phyloP scores from a whole-genome alignment of 805 yeast genomes.

The Candida berthetii region DNA sequence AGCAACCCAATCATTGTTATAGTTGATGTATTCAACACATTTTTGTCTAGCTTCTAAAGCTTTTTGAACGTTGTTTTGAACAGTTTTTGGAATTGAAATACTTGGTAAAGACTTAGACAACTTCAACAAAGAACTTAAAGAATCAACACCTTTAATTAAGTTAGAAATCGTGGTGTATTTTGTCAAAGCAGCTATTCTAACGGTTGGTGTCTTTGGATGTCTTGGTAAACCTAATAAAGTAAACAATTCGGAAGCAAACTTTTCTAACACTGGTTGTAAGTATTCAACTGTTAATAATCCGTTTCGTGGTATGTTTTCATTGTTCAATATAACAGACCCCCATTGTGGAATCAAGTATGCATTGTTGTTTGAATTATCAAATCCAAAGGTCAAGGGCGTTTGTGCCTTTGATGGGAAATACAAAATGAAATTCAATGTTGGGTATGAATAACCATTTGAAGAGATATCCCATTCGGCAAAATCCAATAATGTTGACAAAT shows the following conservation, averaged over 20 bases:
- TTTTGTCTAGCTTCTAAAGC: slow-evolving; percentile 36
- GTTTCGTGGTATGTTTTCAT: slow-evolving; percentile 19
- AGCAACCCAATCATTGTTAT: slow-evolving; percentile 27
- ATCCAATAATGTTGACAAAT: slow-evolving; percentile 73
- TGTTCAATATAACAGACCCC: slow-evolving; percentile 55
- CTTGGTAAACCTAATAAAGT: slow-evolving; percentile 65
- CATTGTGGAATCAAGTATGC: slow-evolving; percentile 77
- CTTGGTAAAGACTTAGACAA: slow-evolving; percentile 63
- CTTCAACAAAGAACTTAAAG: slow-evolving; percentile 65
- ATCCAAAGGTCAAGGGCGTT: slow-evolving; percentile 43
- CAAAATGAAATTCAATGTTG: slow-evolving; percentile 65
- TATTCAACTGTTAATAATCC: slow-evolving; percentile 33
- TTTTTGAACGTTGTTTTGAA: slow-evolving; percentile 47
- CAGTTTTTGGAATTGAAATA: slow-evolving; percentile 78
- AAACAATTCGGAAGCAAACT: slow-evolving; percentile 70
- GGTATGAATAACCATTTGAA: slow-evolving; percentile 47
- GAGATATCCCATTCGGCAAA: slow-evolving; percentile 79
- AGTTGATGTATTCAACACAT: slow-evolving; percentile 22
- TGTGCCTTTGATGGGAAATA: slow-evolving; percentile 51
- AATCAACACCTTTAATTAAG: slow-evolving; percentile 55
- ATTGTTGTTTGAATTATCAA: slow-evolving; percentile 14
- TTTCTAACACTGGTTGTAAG: slow-evolving; percentile 53
- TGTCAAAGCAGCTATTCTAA: slow-evolving; percentile 60
- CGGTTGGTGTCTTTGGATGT: slow-evolving; percentile 49
- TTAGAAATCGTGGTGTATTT: slow-evolving; percentile 55